phyloP scores from a whole-genome alignment of 441 rosid genomes.

The Pelargonium myrrhifolium region DNA sequence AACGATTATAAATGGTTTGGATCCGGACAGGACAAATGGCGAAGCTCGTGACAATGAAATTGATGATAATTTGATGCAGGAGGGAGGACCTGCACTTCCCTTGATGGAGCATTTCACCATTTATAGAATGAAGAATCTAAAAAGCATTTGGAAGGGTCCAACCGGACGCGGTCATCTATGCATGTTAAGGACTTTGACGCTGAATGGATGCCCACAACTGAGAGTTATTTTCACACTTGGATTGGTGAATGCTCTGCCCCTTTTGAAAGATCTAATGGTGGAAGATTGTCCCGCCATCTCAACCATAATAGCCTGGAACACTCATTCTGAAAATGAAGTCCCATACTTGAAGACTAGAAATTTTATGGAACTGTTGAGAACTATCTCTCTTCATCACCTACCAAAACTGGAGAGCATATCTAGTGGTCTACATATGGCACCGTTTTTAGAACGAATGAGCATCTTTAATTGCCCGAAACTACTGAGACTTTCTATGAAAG shows the following conservation, averaged over 20 bases:
- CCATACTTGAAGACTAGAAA: neutral
- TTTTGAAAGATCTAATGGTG: neutral
- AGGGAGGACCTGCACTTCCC: neutral
- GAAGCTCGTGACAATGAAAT: too few species aligned
- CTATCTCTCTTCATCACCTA: neutral
- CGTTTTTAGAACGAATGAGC: neutral
- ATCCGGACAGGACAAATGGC: neutral
- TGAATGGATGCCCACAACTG: neutral
- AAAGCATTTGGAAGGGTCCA: neutral
- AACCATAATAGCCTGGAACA: neutral
- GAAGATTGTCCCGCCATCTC: slow-evolving; percentile 2
- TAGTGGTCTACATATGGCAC: neutral
- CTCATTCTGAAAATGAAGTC: neutral
- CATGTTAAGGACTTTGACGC: neutral
- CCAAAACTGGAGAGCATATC: neutral
- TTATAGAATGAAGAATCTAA: neutral
- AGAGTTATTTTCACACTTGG: neutral
- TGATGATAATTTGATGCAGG: neutral
- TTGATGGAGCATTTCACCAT: neutral
- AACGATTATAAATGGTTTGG: neutral
- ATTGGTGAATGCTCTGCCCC: neutral
- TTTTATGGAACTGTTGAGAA: neutral
- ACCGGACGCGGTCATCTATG: neutral
- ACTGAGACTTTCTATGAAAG: neutral
- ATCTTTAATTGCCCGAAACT: neutral